Conservation (phyloP, 495 filamentous ascomycete genomes). For the Saxophila tyrrhenica region DNA sequence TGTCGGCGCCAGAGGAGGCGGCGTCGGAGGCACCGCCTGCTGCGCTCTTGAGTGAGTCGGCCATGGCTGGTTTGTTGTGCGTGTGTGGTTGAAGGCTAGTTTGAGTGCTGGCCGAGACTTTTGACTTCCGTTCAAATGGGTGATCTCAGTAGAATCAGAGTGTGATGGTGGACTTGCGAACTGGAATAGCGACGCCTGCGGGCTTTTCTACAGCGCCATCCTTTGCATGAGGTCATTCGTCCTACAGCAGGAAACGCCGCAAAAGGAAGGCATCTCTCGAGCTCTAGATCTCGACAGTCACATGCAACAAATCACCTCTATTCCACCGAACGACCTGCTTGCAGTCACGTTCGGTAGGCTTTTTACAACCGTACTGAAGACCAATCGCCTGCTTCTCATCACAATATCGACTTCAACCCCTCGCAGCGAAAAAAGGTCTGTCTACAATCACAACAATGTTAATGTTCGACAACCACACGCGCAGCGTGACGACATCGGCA, state of each 20-base stretch:
- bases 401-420: no score
- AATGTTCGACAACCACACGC: background rate
- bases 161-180: background rate
- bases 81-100: background rate
- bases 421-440: no score
- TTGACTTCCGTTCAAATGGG: background rate
- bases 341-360: no score
- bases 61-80: background rate
- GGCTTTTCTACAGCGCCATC: background rate
- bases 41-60: constrained; percentile 1
- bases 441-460: no score
- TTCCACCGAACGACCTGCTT: no score
- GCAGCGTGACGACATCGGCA: background rate
- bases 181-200: background rate
- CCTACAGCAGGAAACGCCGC: background rate
- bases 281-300: background rate
- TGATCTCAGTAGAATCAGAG: background rate
- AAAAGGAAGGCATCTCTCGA: background rate
- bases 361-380: no score
- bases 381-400: no score
- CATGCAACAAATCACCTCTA: background rate
- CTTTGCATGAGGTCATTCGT: background rate
- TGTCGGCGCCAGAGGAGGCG: background rate
- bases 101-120: background rate
- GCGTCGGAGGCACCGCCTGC: background rate